Conservation (phyloP, 2,329 filamentous ascomycete species). For the Colletotrichum sp. region DNA sequence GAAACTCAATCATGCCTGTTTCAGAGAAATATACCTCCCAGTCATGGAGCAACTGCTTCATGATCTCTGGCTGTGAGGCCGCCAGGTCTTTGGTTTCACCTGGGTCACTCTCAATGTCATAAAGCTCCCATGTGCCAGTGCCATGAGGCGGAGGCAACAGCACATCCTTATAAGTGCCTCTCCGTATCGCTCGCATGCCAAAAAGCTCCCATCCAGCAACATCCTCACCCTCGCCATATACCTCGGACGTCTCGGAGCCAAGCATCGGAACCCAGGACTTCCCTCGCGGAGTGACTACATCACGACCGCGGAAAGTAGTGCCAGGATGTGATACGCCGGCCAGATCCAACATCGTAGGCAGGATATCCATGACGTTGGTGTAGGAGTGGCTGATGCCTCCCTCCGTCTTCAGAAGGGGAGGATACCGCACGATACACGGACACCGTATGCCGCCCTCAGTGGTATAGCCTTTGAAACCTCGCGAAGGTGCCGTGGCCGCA, state of each 20-base stretch:
- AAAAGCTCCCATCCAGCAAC: background rate
- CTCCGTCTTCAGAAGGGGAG: background rate
- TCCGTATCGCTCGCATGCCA: background rate
- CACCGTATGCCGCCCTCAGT: background rate
- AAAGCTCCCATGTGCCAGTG: background rate
- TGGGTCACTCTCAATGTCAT: background rate
- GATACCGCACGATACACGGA: background rate
- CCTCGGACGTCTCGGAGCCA: background rate
- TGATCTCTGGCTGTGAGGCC: background rate
- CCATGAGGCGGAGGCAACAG: background rate
- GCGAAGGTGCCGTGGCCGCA: background rate
- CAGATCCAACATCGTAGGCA: conserved; percentile 50
- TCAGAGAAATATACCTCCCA: background rate
- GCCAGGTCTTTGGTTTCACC: background rate
- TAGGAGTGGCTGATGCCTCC: background rate
- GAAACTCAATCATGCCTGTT: background rate
- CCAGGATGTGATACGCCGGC: conserved; percentile 43
- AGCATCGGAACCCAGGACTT: background rate
- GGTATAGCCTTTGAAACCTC: background rate
- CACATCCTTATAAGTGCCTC: background rate
- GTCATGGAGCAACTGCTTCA: background rate
- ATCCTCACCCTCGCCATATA: background rate
- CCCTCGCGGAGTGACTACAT: background rate
- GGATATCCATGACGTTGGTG: conserved; percentile 53
- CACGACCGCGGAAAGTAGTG: background rate